Conservation (phyloP, 495 filamentous ascomycete species). For the Cairneyella variabilis region DNA sequence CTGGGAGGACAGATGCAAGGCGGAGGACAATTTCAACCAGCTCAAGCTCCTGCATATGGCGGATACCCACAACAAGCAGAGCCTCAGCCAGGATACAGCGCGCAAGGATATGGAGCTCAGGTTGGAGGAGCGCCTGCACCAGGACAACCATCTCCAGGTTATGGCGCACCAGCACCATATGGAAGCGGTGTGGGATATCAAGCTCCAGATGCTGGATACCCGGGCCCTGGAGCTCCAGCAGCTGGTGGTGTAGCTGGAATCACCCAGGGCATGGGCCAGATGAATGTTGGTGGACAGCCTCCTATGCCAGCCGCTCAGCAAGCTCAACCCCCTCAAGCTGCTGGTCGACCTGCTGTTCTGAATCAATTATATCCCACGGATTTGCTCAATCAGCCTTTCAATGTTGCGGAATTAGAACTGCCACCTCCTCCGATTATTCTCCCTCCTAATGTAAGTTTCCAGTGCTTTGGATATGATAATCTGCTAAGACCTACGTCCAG, state of each 20-base stretch:
- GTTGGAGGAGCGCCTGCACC: constrained; percentile 34
- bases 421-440: constrained; percentile 89
- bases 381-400: constrained; percentile 86
- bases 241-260: constrained; percentile 67
- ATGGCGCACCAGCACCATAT: constrained; percentile 32
- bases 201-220: constrained; percentile 63
- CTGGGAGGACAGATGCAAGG: constrained; percentile 53
- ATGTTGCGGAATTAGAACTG: constrained; percentile 86
- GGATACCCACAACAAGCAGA: constrained; percentile 22
- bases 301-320: constrained; percentile 47
- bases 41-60: constrained; percentile 25
- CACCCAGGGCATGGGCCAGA: constrained; percentile 78
- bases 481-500: constrained; percentile 40
- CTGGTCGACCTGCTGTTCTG: constrained; percentile 54
- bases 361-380: constrained; percentile 93
- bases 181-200: constrained; percentile 56
- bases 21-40: constrained; percentile 33
- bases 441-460: constrained; percentile 78
- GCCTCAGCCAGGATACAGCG: constrained; percentile 48
- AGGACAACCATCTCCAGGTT: constrained; percentile 20
- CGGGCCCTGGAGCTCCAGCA: constrained; percentile 41
- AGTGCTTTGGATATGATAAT: neutral
- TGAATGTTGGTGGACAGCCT: constrained; percentile 65
- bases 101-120: constrained; percentile 55
- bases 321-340: constrained; percentile 44